Base-by-base conservation (phyloP, 1,284 basidiomycete genomes). In the Marasmius fiardii region DNA sequence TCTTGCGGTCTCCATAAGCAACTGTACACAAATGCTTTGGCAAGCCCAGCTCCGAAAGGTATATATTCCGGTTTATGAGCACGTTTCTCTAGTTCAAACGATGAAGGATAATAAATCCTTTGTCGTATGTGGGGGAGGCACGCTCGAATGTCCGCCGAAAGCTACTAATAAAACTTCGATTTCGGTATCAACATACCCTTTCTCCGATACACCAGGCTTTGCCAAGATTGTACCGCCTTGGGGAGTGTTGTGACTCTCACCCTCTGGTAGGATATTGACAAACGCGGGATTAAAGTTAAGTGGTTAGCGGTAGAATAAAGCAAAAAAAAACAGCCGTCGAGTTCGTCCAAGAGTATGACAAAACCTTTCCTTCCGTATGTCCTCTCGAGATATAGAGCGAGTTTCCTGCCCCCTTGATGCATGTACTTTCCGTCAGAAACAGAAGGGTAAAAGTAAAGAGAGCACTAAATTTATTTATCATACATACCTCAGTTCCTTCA, bases 111-210 rank as follows among this genome's bases (percentile, higher is more conserved):
- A 73, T 43, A 83, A 74, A 14, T 84, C 83, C 39, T 88, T 86
- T 8, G 76, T 75, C 76, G 81, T 83, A 61, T 83, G 81, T 34
- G 68, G 58, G 28, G 83, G 84, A 16, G 86, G 86, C 8, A 77
- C 71, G 51, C 82, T 85, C 4, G 84, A 86, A 66, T 90, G 88
- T 0, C 89, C 88, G 8, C 88, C 88, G 1, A 77, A 74, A 2
- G 84, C 79, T 20, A n/a, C n/a, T n/a, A n/a, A n/a, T n/a, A 74
- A 64, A 16, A 87, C 78, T 16, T 75, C 71, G 39, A 88, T 67
- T 23, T 75, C 74, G 24, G 83, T 74, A 60, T 87, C 79, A 41
- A 84, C 60, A 61, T 82, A 81, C 0, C 87, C 88, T 65, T 88
- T 90, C 71, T 90, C 87, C 1, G 74, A 77, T 4, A 86, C 77